Evolutionary conservation across 1,284 basidiomycete species (phyloP).

Genomic region (Quambalaria eucalypti): DNA sequence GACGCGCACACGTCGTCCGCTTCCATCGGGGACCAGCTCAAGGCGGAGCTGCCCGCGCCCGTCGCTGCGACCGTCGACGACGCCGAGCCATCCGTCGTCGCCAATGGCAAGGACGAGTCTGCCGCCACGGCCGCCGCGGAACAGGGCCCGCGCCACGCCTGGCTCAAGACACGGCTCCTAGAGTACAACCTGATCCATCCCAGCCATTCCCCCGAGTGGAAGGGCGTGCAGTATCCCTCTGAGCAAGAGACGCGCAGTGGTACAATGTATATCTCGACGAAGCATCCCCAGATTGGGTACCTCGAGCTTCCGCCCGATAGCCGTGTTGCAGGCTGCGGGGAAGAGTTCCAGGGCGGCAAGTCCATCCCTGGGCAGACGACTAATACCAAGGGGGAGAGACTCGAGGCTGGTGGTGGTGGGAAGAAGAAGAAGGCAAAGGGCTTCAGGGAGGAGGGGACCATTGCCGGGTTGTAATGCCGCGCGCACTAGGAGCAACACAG

Average conservation of each 20-base stretch:
- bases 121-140: neutral
- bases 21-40: slow-evolving; percentile 9
- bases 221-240: slow-evolving; percentile 3
- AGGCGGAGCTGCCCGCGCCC: slow-evolving; percentile 3
- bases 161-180: slow-evolving; percentile 36
- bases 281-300: slow-evolving; percentile 37
- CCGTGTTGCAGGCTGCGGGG: slow-evolving; percentile 23
- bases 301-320: slow-evolving; percentile 20
- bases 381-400: neutral
- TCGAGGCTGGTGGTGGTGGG: neutral
- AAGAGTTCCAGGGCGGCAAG: slow-evolving; percentile 24
- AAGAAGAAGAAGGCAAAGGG: neutral
- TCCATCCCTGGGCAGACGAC: neutral
- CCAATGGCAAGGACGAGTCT: neutral
- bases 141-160: slow-evolving; percentile 14
- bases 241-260: slow-evolving; percentile 8
- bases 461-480: neutral
- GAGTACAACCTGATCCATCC: slow-evolving; percentile 38
- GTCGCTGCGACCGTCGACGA: neutral
- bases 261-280: slow-evolving; percentile 21
- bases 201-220: slow-evolving; percentile 18
- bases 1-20: slow-evolving; percentile 9
- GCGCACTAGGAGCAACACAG: no score
- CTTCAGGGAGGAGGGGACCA: neutral
- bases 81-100: neutral